Percentiles rank a stretch among this genome's conserved stretches.
Evolutionary conservation across 805 yeast genomes (phyloP).

Genomic region (Candida hungchunana): DNA sequence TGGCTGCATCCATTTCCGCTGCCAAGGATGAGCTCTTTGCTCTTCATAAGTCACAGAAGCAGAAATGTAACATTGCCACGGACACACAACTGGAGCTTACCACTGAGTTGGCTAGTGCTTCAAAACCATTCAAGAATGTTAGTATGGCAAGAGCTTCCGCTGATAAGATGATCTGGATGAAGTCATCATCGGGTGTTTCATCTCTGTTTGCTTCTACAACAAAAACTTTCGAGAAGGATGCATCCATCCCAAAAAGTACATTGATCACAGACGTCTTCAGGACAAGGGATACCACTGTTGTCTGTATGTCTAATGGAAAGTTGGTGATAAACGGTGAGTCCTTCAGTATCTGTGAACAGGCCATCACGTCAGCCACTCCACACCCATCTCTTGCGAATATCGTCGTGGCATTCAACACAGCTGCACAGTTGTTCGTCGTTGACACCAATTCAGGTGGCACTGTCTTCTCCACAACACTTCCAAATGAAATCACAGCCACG

Average conservation of each 20-base stretch:
- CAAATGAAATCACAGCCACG: conserved; percentile 7
- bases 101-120: neutral
- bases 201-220: conserved; percentile 10
- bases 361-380: conserved; percentile 25
- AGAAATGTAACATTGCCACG: conserved; percentile 19
- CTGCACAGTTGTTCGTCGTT: conserved; percentile 25
- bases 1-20: conserved; percentile 5
- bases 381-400: conserved; percentile 33
- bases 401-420: conserved; percentile 27
- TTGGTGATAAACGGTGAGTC: conserved; percentile 10
- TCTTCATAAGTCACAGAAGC: conserved; percentile 21
- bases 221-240: conserved; percentile 12
- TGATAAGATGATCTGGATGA: conserved; percentile 9
- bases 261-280: conserved; percentile 13
- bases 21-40: conserved; percentile 19
- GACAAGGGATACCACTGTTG: conserved; percentile 4
- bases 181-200: conserved; percentile 19
- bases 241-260: conserved; percentile 10
- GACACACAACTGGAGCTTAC: conserved; percentile 7
- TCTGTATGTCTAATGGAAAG: conserved; percentile 18
- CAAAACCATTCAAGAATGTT: conserved; percentile 20
- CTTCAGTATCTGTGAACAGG: conserved; percentile 5
- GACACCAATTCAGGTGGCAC: conserved; percentile 3
- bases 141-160: conserved; percentile 1
- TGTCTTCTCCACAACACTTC: conserved; percentile 4